phyloP scores from a whole-genome alignment of 176 grass and related monocot genomes.

The Eragrostis curvula region DNA sequence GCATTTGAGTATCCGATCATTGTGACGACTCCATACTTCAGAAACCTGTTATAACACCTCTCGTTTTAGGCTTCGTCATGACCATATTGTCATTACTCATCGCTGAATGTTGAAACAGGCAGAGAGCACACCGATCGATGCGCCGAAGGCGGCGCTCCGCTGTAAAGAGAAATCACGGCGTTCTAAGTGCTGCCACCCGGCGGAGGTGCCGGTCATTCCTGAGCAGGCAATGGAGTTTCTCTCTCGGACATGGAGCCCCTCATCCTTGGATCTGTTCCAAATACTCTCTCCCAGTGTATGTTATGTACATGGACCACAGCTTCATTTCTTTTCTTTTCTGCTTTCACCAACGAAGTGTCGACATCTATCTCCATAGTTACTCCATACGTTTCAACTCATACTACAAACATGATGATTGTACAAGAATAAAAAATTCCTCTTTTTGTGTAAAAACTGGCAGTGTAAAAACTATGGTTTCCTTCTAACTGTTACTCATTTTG shows the following conservation, averaged over 20 bases:
- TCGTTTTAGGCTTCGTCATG: background rate
- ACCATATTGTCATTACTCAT: background rate
- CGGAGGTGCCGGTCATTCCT: conserved; percentile 64
- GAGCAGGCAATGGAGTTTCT: conserved; percentile 82
- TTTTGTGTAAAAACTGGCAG: background rate
- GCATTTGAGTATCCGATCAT: background rate
- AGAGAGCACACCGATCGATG: conserved; percentile 47
- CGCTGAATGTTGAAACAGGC: conserved; percentile 54
- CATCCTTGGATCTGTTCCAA: conserved; percentile 90
- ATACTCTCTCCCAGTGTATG: conserved; percentile 88
- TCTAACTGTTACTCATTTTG: background rate
- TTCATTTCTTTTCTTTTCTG: conserved; percentile 15
- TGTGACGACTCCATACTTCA: background rate
- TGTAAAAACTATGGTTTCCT: background rate
- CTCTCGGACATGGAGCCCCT: conserved; percentile 91
- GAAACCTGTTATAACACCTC: background rate
- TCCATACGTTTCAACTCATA: background rate
- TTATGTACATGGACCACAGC: conserved; percentile 39
- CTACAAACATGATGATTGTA: background rate
- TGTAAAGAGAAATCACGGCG: conserved; percentile 56
- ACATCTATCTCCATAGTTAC: background rate
- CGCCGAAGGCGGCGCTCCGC: conserved; percentile 29
- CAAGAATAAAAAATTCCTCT: background rate
- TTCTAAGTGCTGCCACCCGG: conserved; percentile 40
- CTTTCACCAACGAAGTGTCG: conserved; percentile 11